These are phyloP conservation scores for Aspergillus fumigatiaffinis DNA, from an alignment of 2,329 filamentous ascomycete species.

Conservation along the genomic window DNA sequence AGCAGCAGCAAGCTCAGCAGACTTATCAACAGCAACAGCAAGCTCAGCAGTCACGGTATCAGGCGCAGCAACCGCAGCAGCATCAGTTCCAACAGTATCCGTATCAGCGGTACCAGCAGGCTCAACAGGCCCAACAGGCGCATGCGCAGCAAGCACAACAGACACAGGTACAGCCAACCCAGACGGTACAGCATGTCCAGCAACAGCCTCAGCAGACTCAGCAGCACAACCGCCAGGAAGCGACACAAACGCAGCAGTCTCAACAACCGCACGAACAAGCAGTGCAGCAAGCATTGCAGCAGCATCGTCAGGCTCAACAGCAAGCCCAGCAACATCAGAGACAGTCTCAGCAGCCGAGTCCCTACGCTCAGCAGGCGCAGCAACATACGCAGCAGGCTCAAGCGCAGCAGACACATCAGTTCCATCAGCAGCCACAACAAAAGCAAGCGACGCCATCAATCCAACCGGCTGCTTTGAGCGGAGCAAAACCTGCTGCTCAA, in stretches of 20 bases:
- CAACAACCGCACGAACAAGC: neutral
- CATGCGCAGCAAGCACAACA: slow-evolving; percentile 4
- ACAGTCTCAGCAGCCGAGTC: neutral
- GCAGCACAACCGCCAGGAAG: neutral
- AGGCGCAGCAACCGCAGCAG: slow-evolving; percentile 15
- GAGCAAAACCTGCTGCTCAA: neutral
- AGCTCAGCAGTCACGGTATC: slow-evolving; percentile 10
- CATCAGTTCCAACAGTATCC: slow-evolving; percentile 7
- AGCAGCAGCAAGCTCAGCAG: slow-evolving; percentile 14
- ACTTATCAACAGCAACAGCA: slow-evolving; percentile 17
- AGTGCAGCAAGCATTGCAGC: neutral
- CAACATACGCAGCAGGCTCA: neutral
- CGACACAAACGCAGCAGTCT: slow-evolving; percentile 1
- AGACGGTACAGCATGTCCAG: neutral
- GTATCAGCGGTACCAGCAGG: slow-evolving; percentile 1
- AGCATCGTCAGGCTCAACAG: slow-evolving; percentile 3
- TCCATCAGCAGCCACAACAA: slow-evolving; percentile 11
- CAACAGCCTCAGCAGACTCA: neutral
- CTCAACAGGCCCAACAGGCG: slow-evolving; percentile 2
- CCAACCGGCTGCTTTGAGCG: neutral
- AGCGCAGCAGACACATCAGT: slow-evolving; percentile 8
- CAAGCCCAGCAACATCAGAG: slow-evolving; percentile 6
- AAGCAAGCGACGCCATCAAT: slow-evolving; percentile 1
- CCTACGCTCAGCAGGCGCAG: neutral
- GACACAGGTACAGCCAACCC: neutral